Evolutionary conservation across 306 rosid species (phyloP), one percentile per base, ranked within the genome.

Genomic region (Medicago arabica): DNA sequence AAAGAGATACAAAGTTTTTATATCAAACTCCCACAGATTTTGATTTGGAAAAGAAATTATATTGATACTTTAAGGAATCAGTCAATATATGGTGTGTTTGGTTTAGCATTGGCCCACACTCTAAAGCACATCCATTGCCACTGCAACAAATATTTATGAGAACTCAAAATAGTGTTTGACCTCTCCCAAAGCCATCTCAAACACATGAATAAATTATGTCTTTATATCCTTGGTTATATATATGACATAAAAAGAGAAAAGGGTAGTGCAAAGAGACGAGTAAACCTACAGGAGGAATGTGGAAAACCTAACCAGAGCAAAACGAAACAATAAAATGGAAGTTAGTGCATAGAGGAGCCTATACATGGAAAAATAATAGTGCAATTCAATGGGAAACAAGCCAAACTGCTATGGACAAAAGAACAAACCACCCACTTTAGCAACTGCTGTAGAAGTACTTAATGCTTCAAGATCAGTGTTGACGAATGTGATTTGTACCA

Each of bases 401-500:
- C 69, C 16, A 5, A 61, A 49, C 19, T 38, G 23, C 40, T 14
- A 14, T 17, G 53, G 25, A 55, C 14, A 28, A 39, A 74, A 46
- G 40, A 9, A 21, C 43, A 15, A 34, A 23, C n/a, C 46, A 75
- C 76, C 47, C 49, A 80, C 84, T 61, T 78, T 78, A 63, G 82
- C 97, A 83, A 92, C 85, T 86, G 89, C 2, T 23, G 28, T 95
- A 78, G 97, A 95, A 75, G 96, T 81, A 83, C 92, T 95, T 80
- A 95, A 79, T 14, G 83, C 88, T 71, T 92, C 98, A 47, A 95
- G 90, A 80, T 80, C 81, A 92, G 83, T 66, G 85, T 76, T 61
- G 92, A 68, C 8, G 75, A 92, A 71, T 86, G 47, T 69, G 95
- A 87, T 85, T 95, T 95, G 82, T 88, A 92, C 99, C 99, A 95